Base-by-base conservation (phyloP, 1,284 basidiomycete genomes). In the Clitocybe nebularis region DNA sequence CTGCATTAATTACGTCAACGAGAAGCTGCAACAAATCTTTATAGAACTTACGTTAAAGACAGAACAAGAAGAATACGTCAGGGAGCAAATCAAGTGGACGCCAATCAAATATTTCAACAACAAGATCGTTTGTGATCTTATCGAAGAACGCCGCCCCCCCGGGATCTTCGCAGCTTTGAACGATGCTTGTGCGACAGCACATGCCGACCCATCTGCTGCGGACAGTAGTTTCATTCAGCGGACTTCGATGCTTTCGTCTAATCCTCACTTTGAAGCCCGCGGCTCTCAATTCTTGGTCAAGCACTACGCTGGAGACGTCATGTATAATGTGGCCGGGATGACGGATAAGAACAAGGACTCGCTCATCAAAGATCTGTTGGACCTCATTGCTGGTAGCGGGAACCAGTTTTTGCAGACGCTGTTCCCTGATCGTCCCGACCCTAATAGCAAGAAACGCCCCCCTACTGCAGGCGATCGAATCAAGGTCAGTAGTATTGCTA, bases 1-100 rank as follows among this genome's bases (percentile, higher is more conserved):
- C 14, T 99, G 96, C 72, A 99, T 99, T 78, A 99, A 99, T 73
- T 99, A 99, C 59, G 96, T 99, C 71, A 99, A 99, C 75, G 96
- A 99, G 68, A 98, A 98, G 68, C 79, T 93, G 6, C 94, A 97
- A 56, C 96, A 99, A 63, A 97, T 99, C 61, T 99, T 99, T 68
- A 99, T 99, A 60, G 94, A 99, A 64, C 76, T 99, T 38, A 99
- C 96, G 0, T 75, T 99, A 57, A 99, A 99, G 74, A 93, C 94
- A 9, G 96, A 99, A 63, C 96, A 99, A 66, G 96, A 99, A 62
- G 96, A 99, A 68, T 99, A 99, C 59, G 93, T 95, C 14, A 80
- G 89, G 48, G 95, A 99, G 63, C 89, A 96, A 67, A 99, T 99
- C 71, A 91, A 97, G 66, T 99, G 96, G 96, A 96, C 88, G 0